Conservation (phyloP, 352 stramenopile genomes). For the Globisporangium okanoganense region DNA sequence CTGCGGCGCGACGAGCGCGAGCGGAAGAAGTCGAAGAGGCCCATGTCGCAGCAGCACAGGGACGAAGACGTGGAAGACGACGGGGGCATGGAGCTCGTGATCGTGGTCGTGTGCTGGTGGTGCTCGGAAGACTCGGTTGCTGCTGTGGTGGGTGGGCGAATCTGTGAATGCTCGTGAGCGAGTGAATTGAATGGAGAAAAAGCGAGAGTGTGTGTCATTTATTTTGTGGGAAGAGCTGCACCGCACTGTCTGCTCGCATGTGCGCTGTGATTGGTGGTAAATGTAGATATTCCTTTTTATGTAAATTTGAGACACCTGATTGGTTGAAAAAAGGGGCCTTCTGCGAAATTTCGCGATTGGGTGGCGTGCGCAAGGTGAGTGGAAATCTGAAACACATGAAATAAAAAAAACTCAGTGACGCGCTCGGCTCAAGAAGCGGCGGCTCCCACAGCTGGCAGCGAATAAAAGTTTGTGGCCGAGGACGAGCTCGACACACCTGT, state of each 20-base stretch:
- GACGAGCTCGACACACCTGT: too few relatives aligned
- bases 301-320: not conserved
- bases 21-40: slow-evolving; percentile 79
- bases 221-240: too few relatives aligned
- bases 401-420: not conserved
- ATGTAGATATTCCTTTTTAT: not conserved
- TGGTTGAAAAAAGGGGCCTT: not conserved
- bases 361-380: not conserved
- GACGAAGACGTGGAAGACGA: not conserved
- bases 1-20: slow-evolving; percentile 40
- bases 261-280: not conserved
- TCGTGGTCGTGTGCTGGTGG: not conserved
- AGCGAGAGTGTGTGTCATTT: not conserved
- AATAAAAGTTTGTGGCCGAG: not conserved
- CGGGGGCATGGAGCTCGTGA: not conserved
- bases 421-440: not conserved
- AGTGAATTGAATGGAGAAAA: not conserved
- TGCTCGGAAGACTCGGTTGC: not conserved
- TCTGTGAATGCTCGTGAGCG: not conserved
- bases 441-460: not conserved
- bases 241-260: not conserved
- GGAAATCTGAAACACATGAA: not conserved
- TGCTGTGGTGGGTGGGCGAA: not conserved
- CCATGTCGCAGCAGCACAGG: slow-evolving; percentile 32
- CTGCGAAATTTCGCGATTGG: not conserved